Evolutionary conservation across 495 filamentous ascomycete genomes (phyloP).

Genomic region (Penicillium crystallinum): DNA sequence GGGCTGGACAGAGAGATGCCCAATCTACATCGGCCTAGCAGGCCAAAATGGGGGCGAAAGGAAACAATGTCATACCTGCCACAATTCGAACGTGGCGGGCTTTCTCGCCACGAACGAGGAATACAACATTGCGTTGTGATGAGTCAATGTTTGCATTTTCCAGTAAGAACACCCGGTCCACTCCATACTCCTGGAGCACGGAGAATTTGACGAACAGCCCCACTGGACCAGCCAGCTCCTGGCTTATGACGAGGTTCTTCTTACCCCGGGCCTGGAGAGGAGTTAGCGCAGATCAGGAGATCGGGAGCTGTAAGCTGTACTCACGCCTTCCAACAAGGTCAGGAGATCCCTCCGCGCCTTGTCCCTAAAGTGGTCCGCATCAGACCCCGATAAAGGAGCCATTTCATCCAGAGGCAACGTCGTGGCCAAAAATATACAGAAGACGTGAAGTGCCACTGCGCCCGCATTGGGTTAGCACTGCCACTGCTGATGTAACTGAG

Average conservation of each 20-base stretch:
- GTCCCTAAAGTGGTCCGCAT: constrained; percentile 74
- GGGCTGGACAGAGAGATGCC: neutral
- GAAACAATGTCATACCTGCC: constrained; percentile 63
- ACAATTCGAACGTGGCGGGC: constrained; percentile 73
- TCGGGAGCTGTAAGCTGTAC: constrained; percentile 51
- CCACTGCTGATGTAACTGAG: constrained; percentile 9
- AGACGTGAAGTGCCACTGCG: constrained; percentile 6
- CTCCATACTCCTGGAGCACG: constrained; percentile 83
- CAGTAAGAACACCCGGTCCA: constrained; percentile 92
- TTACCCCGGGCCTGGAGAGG: constrained; percentile 80
- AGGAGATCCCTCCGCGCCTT: constrained; percentile 81
- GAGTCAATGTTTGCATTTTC: constrained; percentile 92
- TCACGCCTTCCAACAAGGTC: constrained; percentile 84
- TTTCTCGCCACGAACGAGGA: constrained; percentile 84
- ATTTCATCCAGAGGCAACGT: constrained; percentile 32
- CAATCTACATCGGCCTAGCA: neutral
- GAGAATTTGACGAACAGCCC: constrained; percentile 93
- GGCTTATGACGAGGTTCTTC: constrained; percentile 95
- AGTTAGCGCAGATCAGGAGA: constrained; percentile 16
- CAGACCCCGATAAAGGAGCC: constrained; percentile 62
- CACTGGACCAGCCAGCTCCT: constrained; percentile 80
- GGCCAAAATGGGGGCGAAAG: neutral
- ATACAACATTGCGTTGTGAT: constrained; percentile 91
- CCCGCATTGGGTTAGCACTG: constrained; percentile 9
- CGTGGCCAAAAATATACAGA: constrained; percentile 19